Evolutionary conservation across 2,329 filamentous ascomycete species (phyloP), one percentile per base, ranked within the genome.

Genomic region (Cladophialophora psammophila): DNA sequence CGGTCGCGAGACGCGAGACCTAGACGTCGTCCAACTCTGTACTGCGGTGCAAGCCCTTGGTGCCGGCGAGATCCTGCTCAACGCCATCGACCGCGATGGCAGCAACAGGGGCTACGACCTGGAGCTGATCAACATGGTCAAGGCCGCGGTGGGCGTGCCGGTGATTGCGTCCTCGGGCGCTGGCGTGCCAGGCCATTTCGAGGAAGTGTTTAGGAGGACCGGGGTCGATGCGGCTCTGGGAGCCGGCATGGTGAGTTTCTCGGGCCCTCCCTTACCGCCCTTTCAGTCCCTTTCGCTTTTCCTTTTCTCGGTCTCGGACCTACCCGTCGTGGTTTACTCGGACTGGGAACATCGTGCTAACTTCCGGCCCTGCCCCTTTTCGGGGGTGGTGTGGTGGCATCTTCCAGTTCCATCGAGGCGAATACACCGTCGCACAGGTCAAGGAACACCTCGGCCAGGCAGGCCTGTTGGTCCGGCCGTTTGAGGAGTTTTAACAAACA

Each of bases 31-130:
- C 13, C 91, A 98, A 81, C 86, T 99, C 9, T 88, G 90, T 9
- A 88, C 87, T 72, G 95, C 95, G 12, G 94, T 98, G 40, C 93
- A 99, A 81, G 93, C 92, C 64, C 96, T 99, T 93, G 95, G 95
- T 61, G 87, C 91, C 1, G 95, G 95, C 64, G 95, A 99, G 83
- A 91, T 99, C 66, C 82, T 99, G 60, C 87, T 99, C 64, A 99
- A 99, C 81, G 97, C 94, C 83, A 99, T 99, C 75, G 95, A 99
- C 83, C 92, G 91, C 77, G 95, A 99, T 78, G 95, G 95, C 62
- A 95, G 92, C 64, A 97, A 96, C 81, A 91, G 88, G 73, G 95
- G 95, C 1, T 99, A 97, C 77, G 95, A 99, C 79, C 84, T 97
- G 9, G 95, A 98, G 82, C 85, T 99, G 63, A 92, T 99, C 74